Evolutionary conservation across 2,329 filamentous ascomycete genomes (phyloP).

Genomic region (Talaromyces sp.): DNA sequence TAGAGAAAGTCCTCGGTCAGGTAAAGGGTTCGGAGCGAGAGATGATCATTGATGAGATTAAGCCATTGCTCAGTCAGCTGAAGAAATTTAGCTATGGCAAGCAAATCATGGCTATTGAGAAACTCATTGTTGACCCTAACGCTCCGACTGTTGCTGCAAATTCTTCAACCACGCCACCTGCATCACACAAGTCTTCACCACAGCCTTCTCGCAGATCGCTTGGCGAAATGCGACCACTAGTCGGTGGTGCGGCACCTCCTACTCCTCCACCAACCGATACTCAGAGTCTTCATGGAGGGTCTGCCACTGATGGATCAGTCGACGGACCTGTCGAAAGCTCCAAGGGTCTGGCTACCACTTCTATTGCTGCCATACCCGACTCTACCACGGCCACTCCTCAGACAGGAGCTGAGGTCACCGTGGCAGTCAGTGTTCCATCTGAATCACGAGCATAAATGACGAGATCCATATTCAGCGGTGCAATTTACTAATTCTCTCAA

Average conservation of each 20-base stretch:
- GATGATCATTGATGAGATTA: constrained; percentile 62
- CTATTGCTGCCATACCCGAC: constrained; percentile 35
- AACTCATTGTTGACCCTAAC: constrained; percentile 47
- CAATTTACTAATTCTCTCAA: constrained; percentile 28
- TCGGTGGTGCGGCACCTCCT: constrained; percentile 58
- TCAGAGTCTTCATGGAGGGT: constrained; percentile 50
- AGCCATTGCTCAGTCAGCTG: constrained; percentile 59
- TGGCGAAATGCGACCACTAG: constrained; percentile 44
- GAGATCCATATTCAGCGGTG: constrained; percentile 30
- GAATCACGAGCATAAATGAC: constrained; percentile 21
- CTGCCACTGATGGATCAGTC: constrained; percentile 37
- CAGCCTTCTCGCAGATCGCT: constrained; percentile 37
- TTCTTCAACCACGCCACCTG: constrained; percentile 40
- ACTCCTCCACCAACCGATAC: constrained; percentile 67
- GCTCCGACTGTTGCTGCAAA: constrained; percentile 32
- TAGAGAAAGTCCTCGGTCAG: constrained; percentile 74
- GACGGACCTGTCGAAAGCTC: constrained; percentile 43
- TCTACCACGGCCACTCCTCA: constrained; percentile 24
- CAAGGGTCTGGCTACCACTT: constrained; percentile 37
- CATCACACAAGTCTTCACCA: constrained; percentile 42
- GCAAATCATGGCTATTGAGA: constrained; percentile 65
- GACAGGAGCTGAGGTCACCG: constrained; percentile 27
- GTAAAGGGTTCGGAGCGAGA: constrained; percentile 61
- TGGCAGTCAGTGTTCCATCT: constrained; percentile 26
- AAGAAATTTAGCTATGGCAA: constrained; percentile 66